Evolutionary conservation across 805 yeast genomes (phyloP).

Genomic region (Starmerella potacharoeniae): DNA sequence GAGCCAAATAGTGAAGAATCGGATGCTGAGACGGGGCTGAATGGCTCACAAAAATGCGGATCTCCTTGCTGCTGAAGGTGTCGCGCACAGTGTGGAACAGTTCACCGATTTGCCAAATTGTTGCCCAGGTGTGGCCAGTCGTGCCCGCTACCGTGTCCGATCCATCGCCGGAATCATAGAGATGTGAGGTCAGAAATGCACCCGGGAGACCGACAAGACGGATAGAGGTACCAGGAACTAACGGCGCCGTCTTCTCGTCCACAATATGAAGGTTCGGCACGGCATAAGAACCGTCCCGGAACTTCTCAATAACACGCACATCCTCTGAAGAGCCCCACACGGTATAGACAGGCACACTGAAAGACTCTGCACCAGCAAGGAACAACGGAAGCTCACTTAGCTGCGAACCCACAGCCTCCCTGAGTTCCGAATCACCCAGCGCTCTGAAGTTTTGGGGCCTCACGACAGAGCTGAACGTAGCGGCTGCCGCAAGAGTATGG

Average conservation of each 20-base stretch:
- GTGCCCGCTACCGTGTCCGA: constrained; percentile 41
- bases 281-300: constrained; percentile 41
- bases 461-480: constrained; percentile 52
- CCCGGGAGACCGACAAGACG: constrained; percentile 66
- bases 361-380: constrained; percentile 34
- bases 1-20: constrained; percentile 53
- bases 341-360: constrained; percentile 58
- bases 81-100: constrained; percentile 40
- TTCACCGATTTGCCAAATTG: constrained; percentile 59
- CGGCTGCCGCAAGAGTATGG: constrained; percentile 42
- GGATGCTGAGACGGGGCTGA: constrained; percentile 64
- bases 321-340: constrained; percentile 72
- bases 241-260: constrained; percentile 37
- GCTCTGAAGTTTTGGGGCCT: constrained; percentile 29
- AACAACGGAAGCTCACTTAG: constrained; percentile 45
- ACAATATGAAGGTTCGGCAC: constrained; percentile 50
- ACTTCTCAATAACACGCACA: constrained; percentile 50
- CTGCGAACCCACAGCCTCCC: constrained; percentile 29
- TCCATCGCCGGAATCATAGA: constrained; percentile 55
- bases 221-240: constrained; percentile 34
- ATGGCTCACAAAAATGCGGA: constrained; percentile 54
- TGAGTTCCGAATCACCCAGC: constrained; percentile 37
- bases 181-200: constrained; percentile 48
- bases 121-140: constrained; percentile 65
- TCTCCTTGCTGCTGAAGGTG: constrained; percentile 34